Base-by-base conservation (phyloP, 495 filamentous ascomycete genomes). In the Trypethelium eluteriae region DNA sequence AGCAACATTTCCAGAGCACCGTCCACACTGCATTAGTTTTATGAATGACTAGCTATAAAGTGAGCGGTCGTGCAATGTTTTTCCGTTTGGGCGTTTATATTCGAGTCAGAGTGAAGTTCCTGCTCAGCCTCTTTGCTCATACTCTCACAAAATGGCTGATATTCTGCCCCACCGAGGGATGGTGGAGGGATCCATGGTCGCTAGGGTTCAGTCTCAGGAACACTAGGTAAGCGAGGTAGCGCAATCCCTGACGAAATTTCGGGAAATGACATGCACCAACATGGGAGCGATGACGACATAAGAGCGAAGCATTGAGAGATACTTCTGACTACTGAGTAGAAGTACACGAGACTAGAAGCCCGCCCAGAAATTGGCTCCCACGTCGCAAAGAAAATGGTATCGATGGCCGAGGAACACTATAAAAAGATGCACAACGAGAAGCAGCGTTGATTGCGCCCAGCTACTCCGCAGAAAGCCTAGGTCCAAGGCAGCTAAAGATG, bases 401-500 rank as follows among this genome's bases (percentile, higher is more conserved):
- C 53, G 53, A 36, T 36, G 18, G 7, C 25, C 18, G 25, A 59
- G 10, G 14, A 59, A 7, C 2, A 59, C 53, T 7, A 36, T 32
- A 6, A 59, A 34, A 14, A 34, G 3, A 59, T 59, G 53, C 53
- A 14, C 53, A 10, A 59, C 3, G 14, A 59, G 53, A 59, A 59
- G 18, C 25, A 59, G 25, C 53, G 36, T 32, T 14, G 53, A 59
- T 35, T 59, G 53, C 18, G 14, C 18, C 53, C 53, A 59, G 53
- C 53, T 59, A 35, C 32, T 36, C 53, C 36, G 53, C 63, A 66
- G 16, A 5, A 72, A 32, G 4, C 53, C 68, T 9, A 73, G 2
- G n/a, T 87, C 84, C 3, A 89, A 65, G 0, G 81, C 80, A 25
- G 88, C 87, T 4, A 89, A 68, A 16, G 78, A 72, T 4, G 90